Conservation (phyloP, 176 grass and related monocot species). For the Tuctoria greenei region DNA sequence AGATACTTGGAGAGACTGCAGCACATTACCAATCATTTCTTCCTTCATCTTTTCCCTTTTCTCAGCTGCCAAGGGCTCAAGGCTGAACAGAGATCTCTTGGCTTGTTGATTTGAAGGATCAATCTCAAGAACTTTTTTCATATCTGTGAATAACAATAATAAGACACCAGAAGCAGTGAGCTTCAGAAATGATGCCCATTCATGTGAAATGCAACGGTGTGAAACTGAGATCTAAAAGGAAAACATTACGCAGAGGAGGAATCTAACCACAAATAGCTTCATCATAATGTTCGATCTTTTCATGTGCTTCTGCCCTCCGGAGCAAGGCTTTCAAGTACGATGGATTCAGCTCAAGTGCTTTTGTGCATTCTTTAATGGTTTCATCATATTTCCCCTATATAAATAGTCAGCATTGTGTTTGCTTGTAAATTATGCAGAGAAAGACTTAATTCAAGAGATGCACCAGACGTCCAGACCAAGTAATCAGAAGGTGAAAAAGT, state of each 20-base stretch:
- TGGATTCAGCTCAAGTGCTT: constrained; percentile 89
- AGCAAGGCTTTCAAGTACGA: constrained; percentile 82
- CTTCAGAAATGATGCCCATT: neutral
- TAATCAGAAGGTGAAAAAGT: neutral
- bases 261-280: constrained; percentile 90
- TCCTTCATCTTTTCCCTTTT: constrained; percentile 98
- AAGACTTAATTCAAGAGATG: neutral
- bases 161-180: constrained; percentile 7
- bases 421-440: constrained; percentile 22
- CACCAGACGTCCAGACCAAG: neutral
- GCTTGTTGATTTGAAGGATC: constrained; percentile 87
- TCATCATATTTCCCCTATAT: constrained; percentile 77
- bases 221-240: neutral
- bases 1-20: constrained; percentile 3
- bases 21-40: constrained; percentile 83
- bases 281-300: constrained; percentile 92
- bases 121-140: constrained; percentile 77
- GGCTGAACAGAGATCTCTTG: constrained; percentile 56
- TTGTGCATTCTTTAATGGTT: constrained; percentile 89
- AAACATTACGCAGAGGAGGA: neutral
- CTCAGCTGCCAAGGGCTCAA: constrained; percentile 84
- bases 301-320: constrained; percentile 84
- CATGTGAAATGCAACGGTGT: neutral
- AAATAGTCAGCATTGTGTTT: neutral
- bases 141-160: constrained; percentile 51